Conservation (phyloP, 2,329 filamentous ascomycete genomes). For the Lecanicillium sp. region DNA sequence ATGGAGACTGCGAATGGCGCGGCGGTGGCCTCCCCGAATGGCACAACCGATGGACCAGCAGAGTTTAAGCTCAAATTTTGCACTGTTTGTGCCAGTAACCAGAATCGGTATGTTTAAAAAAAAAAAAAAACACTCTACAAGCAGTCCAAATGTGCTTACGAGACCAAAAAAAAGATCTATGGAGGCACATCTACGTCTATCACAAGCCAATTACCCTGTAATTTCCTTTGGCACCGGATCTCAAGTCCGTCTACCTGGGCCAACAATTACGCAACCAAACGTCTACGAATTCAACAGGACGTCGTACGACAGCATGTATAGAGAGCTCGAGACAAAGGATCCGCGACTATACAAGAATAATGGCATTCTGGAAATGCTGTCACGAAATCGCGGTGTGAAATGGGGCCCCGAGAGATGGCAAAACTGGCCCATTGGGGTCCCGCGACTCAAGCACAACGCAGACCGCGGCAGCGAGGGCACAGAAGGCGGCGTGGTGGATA, state of each 20-base stretch:
- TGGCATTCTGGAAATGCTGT: slow-evolving; percentile 91
- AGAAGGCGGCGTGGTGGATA: slow-evolving; percentile 82
- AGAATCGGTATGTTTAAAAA: slow-evolving; percentile 66
- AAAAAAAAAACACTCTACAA: slow-evolving; percentile 3
- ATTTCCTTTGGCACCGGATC: slow-evolving; percentile 97
- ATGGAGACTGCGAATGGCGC: slow-evolving; percentile 37
- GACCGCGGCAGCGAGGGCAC: slow-evolving; percentile 74
- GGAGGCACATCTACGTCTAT: slow-evolving; percentile 94
- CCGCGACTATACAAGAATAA: slow-evolving; percentile 81
- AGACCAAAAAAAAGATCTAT: slow-evolving; percentile 56
- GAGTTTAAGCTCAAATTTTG: slow-evolving; percentile 90
- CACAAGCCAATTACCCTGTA: slow-evolving; percentile 81
- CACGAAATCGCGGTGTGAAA: slow-evolving; percentile 84
- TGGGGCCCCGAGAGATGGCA: slow-evolving; percentile 96
- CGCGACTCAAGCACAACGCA: slow-evolving; percentile 64
- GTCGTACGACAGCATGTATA: slow-evolving; percentile 90
- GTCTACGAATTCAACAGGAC: slow-evolving; percentile 98
- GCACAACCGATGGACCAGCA: slow-evolving; percentile 40
- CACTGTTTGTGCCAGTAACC: slow-evolving; percentile 97
- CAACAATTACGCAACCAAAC: slow-evolving; percentile 86
- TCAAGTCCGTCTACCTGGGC: slow-evolving; percentile 84
- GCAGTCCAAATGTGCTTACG: background rate
- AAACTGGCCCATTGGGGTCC: slow-evolving; percentile 86
- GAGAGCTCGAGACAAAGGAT: slow-evolving; percentile 82
- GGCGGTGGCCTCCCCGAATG: slow-evolving; percentile 28